phyloP scores from a whole-genome alignment of 2,329 filamentous ascomycete genomes.

The Stagonosporopsis rhizophila region DNA sequence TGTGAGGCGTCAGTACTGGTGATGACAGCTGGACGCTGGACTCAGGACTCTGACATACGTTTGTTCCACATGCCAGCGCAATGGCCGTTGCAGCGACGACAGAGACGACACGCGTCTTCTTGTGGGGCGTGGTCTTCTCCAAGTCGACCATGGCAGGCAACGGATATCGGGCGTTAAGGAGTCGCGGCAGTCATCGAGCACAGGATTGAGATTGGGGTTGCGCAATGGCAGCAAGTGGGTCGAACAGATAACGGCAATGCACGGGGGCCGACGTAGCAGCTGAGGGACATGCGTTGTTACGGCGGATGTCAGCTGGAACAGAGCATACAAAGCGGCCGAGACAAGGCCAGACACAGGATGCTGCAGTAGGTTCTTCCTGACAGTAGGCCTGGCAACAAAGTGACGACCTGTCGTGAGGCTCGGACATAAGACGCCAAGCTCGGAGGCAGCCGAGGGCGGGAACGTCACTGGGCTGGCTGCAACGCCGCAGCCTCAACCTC shows the following conservation, averaged over 20 bases:
- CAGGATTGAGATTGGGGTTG: constrained; percentile 12
- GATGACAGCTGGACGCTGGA: not conserved
- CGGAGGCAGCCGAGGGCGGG: constrained; percentile 19
- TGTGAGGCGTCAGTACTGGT: constrained; percentile 52
- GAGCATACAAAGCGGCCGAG: not conserved
- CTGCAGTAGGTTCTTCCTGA: no score
- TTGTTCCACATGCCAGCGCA: constrained; percentile 89
- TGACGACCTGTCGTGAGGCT: not conserved
- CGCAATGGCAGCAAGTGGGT: constrained; percentile 22
- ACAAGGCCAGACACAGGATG: no score
- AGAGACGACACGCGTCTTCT: constrained; percentile 76
- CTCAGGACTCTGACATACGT: constrained; percentile 71
- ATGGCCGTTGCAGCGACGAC: constrained; percentile 85
- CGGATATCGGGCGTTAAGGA: constrained; percentile 23
- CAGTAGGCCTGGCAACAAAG: not conserved
- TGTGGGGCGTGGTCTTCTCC: constrained; percentile 53
- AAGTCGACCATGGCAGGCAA: constrained; percentile 33
- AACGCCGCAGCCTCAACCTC: constrained; percentile 20
- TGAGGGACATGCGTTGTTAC: not conserved
- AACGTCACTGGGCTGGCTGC: constrained; percentile 14
- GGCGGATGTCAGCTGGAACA: not conserved
- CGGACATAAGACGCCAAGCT: constrained; percentile 33
- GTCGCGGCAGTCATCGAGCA: constrained; percentile 12
- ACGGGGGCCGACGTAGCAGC: constrained; percentile 1
- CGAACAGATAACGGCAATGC: constrained; percentile 20